Evolutionary conservation across 2,329 filamentous ascomycete species (phyloP).

Genomic region (Eutypella sp.): DNA sequence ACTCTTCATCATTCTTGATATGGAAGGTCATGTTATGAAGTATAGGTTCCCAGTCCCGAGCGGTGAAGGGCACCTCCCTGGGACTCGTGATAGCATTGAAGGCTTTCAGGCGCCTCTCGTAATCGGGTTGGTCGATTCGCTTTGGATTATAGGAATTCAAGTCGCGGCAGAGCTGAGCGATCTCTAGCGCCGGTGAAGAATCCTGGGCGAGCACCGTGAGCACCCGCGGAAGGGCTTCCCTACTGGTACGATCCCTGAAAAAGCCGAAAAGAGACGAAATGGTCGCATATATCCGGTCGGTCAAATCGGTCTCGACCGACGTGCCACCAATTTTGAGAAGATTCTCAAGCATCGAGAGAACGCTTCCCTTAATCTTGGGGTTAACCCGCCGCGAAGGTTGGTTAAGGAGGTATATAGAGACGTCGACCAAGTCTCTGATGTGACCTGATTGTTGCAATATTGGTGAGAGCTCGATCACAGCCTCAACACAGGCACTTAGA

Average conservation of each 20-base stretch:
- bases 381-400: slow-evolving; percentile 81
- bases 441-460: slow-evolving; percentile 64
- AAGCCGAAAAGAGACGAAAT: slow-evolving; percentile 82
- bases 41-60: slow-evolving; percentile 79
- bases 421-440: slow-evolving; percentile 71
- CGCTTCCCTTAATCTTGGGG: slow-evolving; percentile 73
- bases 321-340: slow-evolving; percentile 66
- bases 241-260: slow-evolving; percentile 76
- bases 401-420: slow-evolving; percentile 74
- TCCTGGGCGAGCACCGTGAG: slow-evolving; percentile 64
- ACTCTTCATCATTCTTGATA: slow-evolving; percentile 80
- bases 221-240: slow-evolving; percentile 68
- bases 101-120: slow-evolving; percentile 72
- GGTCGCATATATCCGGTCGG: slow-evolving; percentile 64
- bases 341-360: slow-evolving; percentile 74
- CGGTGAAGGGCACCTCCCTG: slow-evolving; percentile 53
- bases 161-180: slow-evolving; percentile 67
- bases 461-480: slow-evolving; percentile 69
- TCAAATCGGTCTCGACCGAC: slow-evolving; percentile 52
- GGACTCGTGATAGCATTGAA: slow-evolving; percentile 68
- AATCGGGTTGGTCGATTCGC: slow-evolving; percentile 81
- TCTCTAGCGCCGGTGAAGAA: slow-evolving; percentile 53
- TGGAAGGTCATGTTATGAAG: slow-evolving; percentile 87
- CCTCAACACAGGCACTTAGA: slow-evolving; percentile 72
- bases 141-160: slow-evolving; percentile 73